Conservation (phyloP, 2,329 filamentous ascomycete genomes). For the Apiospora phragmitis region DNA sequence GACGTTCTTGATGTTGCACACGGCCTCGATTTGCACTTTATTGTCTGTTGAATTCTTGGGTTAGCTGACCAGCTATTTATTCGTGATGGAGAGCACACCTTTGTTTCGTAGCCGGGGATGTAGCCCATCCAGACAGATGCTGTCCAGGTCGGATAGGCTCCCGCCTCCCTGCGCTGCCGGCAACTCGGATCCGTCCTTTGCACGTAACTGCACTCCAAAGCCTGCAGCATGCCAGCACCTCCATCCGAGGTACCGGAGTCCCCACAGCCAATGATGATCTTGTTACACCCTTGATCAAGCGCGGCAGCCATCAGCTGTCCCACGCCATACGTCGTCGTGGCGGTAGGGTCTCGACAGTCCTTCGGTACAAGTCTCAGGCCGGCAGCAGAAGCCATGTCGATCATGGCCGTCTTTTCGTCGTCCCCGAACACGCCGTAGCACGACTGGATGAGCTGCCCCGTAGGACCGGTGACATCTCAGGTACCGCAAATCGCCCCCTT, state of each 20-base stretch:
- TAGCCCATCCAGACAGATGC: conserved; percentile 39
- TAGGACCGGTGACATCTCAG: conserved; percentile 44
- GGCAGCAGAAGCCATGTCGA: conserved; percentile 55
- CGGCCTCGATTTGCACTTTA: conserved; percentile 44
- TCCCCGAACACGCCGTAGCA: conserved; percentile 45
- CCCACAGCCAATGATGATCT: conserved; percentile 52
- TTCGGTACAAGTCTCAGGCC: conserved; percentile 50
- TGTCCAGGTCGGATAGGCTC: conserved; percentile 36
- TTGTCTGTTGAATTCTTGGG: not conserved
- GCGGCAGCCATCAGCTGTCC: conserved; percentile 49
- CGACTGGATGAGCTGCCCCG: conserved; percentile 41
- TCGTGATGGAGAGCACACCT: not conserved
- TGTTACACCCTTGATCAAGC: conserved; percentile 43
- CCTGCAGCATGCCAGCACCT: conserved; percentile 55
- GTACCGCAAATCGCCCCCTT: conserved; percentile 38
- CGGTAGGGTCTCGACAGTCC: conserved; percentile 43
- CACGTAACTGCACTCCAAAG: conserved; percentile 46
- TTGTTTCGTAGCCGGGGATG: conserved; percentile 36
- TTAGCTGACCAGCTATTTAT: not conserved
- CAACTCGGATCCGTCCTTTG: conserved; percentile 36
- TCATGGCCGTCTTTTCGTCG: conserved; percentile 41
- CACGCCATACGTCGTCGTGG: conserved; percentile 53
- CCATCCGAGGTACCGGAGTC: conserved; percentile 56
- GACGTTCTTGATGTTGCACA: conserved; percentile 53
- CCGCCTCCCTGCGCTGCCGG: conserved; percentile 41